These are phyloP conservation scores for Ophiognomonia clavigignenti-juglandacearum DNA, from an alignment of 2,329 filamentous ascomycete species.

Conservation along the genomic window DNA sequence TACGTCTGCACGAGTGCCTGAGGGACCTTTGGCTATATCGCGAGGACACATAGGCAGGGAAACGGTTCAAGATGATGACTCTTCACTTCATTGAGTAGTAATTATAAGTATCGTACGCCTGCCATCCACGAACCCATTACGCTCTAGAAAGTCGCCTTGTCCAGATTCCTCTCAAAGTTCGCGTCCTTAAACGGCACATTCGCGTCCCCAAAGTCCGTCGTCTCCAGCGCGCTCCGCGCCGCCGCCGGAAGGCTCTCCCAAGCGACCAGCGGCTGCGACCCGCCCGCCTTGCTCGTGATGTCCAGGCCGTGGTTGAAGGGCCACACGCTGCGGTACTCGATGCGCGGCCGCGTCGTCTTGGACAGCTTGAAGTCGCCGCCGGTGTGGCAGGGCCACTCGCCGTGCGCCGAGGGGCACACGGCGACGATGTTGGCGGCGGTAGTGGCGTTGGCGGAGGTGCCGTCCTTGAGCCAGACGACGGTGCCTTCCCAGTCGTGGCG, in stretches of 20 bases:
- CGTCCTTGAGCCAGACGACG: slow-evolving; percentile 26
- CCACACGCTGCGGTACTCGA: slow-evolving; percentile 29
- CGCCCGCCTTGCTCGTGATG: slow-evolving; percentile 30
- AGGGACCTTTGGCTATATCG: too few species aligned
- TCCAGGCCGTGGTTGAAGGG: slow-evolving; percentile 31
- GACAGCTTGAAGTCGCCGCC: slow-evolving; percentile 10
- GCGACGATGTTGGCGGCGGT: slow-evolving; percentile 27
- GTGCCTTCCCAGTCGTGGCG: slow-evolving; percentile 36
- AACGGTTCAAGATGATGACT: too few species aligned
- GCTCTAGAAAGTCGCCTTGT: slow-evolving; percentile 5
- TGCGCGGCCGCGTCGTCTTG: slow-evolving; percentile 21
- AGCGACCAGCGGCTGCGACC: slow-evolving; percentile 33
- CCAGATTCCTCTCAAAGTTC: slow-evolving; percentile 6
- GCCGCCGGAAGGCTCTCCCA: slow-evolving; percentile 35
- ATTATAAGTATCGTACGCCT: background rate
- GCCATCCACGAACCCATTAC: too few species aligned
- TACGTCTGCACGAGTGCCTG: too few species aligned
- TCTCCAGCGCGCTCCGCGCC: slow-evolving; percentile 29
- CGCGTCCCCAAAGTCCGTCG: slow-evolving; percentile 32
- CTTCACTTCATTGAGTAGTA: background rate
- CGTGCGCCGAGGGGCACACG: slow-evolving; percentile 33
- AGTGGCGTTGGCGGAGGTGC: slow-evolving; percentile 19
- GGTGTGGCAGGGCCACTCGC: slow-evolving; percentile 22
- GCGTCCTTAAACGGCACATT: slow-evolving; percentile 13
- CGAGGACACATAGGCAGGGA: too few species aligned